phyloP scores from a whole-genome alignment of 257 asterid species.

The Buddleja alternifolia region DNA sequence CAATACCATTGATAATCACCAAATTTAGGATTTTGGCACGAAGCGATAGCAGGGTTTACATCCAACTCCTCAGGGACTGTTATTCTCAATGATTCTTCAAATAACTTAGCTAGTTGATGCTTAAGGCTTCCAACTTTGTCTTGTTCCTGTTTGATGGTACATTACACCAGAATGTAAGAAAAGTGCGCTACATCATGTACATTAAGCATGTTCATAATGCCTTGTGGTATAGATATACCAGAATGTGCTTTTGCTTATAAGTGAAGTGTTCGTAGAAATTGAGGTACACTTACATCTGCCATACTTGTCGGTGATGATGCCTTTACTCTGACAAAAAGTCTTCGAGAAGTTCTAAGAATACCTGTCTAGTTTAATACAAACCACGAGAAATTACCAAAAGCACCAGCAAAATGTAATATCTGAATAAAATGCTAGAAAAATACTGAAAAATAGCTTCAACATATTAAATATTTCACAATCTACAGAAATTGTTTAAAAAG shows the following conservation, averaged over 20 bases:
- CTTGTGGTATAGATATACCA: background rate
- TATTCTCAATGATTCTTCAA: constrained; percentile 60
- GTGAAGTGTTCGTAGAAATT: background rate
- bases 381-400: constrained; percentile 28
- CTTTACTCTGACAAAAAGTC: constrained; percentile 42
- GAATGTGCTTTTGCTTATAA: background rate
- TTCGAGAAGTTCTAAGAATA: constrained; percentile 50
- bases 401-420: constrained; percentile 9
- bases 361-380: constrained; percentile 73
- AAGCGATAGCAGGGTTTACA: constrained; percentile 62
- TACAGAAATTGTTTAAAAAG: background rate
- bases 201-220: background rate
- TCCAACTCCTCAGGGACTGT: constrained; percentile 67
- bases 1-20: constrained; percentile 94
- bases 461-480: background rate
- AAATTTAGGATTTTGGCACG: constrained; percentile 68
- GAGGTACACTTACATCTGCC: constrained; percentile 55
- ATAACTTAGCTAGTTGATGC: constrained; percentile 56
- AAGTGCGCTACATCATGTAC: background rate
- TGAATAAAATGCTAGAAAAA: background rate
- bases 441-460: background rate
- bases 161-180: constrained; percentile 20
- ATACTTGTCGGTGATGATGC: constrained; percentile 43
- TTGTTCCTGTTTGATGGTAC: constrained; percentile 43
- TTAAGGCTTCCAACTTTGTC: constrained; percentile 63